Evolutionary conservation across 495 filamentous ascomycete genomes (phyloP).

Genomic region (Hapsidospora chrysogenum): DNA sequence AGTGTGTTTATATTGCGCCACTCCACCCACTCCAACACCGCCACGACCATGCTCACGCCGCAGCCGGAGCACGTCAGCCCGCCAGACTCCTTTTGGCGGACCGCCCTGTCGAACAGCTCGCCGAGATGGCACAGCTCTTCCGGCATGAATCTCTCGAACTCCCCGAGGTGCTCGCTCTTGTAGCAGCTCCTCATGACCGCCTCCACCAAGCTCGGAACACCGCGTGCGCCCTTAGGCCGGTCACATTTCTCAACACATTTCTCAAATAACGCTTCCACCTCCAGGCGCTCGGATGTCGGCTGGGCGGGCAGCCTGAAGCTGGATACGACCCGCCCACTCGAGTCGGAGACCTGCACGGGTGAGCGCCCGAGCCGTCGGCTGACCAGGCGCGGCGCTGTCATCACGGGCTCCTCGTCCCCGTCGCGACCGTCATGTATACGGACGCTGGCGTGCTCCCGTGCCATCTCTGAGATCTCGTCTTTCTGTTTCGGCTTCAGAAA

Average conservation of each 20-base stretch:
- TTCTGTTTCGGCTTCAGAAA: constrained; percentile 18
- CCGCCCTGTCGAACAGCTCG: not conserved
- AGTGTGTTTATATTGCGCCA: constrained; percentile 47
- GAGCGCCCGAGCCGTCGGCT: constrained; percentile 8
- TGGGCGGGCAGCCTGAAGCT: constrained; percentile 7
- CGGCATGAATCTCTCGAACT: constrained; percentile 6
- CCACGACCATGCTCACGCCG: not conserved
- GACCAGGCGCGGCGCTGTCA: not conserved
- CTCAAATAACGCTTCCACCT: constrained; percentile 2
- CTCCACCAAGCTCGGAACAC: constrained; percentile 13
- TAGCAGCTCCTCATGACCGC: constrained; percentile 8
- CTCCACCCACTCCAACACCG: constrained; percentile 2
- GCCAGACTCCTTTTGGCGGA: not conserved
- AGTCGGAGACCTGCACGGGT: constrained; percentile 14
- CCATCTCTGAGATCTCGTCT: not conserved
- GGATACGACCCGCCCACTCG: constrained; percentile 11
- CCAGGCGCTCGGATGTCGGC: constrained; percentile 6
- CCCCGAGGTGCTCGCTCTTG: constrained; percentile 6
- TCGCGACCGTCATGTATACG: too few species aligned
- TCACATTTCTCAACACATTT: too few species aligned
- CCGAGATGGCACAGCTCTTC: constrained; percentile 2
- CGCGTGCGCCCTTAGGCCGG: constrained; percentile 2
- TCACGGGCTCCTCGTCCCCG: not conserved
- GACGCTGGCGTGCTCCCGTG: too few species aligned
- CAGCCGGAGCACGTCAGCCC: constrained; percentile 1